Evolutionary conservation across 257 asterid genomes (phyloP).

Genomic region (Solanum chaucha): DNA sequence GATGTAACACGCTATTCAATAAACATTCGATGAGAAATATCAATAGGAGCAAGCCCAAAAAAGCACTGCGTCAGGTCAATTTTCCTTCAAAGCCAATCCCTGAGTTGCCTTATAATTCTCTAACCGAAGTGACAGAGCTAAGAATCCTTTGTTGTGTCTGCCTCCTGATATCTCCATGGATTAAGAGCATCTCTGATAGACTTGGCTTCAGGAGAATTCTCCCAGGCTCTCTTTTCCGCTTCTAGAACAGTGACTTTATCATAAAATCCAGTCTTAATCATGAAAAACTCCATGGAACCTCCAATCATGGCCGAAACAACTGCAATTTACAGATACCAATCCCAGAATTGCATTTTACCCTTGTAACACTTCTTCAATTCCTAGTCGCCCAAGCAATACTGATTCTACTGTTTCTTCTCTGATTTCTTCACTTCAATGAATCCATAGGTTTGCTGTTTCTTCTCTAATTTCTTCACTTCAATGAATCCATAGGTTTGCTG

Average conservation of each 20-base stretch:
- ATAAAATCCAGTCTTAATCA: conserved; percentile 88
- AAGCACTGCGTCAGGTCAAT: not conserved
- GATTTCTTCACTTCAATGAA: not conserved
- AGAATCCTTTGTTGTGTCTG: too few species aligned
- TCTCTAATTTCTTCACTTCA: not conserved
- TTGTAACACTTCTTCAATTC: not conserved
- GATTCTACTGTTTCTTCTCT: not conserved
- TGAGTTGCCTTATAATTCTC: not conserved
- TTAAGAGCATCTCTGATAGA: too few species aligned
- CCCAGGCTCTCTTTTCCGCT: too few species aligned
- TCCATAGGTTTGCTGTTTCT: not conserved
- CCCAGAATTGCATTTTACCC: conserved; percentile 43
- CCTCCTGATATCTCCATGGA: too few species aligned
- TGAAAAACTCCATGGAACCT: conserved; percentile 83
- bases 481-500: not conserved
- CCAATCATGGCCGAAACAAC: conserved; percentile 55
- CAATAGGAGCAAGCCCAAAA: not conserved
- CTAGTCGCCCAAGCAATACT: not conserved
- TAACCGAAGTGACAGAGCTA: too few species aligned
- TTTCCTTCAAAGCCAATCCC: not conserved
- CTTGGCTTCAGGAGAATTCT: too few species aligned
- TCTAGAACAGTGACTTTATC: too few species aligned
- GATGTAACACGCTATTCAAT: not conserved
- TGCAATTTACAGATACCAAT: conserved; percentile 82
- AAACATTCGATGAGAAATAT: not conserved